Percentiles rank a stretch among this genome's conserved stretches.
phyloP scores from a whole-genome alignment of 208 protist species.

The Trypanosoma cruzi region DNA sequence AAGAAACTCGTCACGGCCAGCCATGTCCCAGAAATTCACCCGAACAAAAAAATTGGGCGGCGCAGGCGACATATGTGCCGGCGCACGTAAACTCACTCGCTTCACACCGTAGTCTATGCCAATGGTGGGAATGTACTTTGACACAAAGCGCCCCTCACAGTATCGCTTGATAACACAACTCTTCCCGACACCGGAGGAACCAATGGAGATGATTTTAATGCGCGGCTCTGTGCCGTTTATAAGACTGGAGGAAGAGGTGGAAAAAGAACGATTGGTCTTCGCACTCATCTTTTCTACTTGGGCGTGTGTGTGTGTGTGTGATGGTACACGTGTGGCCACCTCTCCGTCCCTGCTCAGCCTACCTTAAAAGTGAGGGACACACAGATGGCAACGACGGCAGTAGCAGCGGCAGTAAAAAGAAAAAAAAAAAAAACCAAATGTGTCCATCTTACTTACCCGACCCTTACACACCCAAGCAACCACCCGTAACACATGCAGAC shows the following conservation, averaged over 20 bases:
- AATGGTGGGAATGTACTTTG: constrained; percentile 97
- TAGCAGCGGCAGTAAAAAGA: too few species aligned
- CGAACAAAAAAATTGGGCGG: constrained; percentile 51
- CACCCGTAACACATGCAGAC: too few species aligned
- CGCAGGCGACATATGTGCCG: neutral
- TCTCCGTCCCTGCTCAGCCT: too few species aligned
- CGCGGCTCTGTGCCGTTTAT: constrained; percentile 43
- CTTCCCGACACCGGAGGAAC: constrained; percentile 92
- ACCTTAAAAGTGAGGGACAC: too few species aligned
- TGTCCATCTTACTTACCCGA: too few species aligned
- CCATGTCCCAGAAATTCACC: constrained; percentile 97
- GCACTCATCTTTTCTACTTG: constrained; percentile 16
- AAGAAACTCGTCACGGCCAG: constrained; percentile 88
- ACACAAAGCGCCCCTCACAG: constrained; percentile 96
- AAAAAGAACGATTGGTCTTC: constrained; percentile 1
- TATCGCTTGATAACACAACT: constrained; percentile 97
- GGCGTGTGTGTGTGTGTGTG: constrained; percentile 14
- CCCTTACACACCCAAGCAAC: too few species aligned
- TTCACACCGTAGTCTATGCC: constrained; percentile 98
- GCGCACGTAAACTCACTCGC: constrained; percentile 49
- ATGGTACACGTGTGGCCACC: too few species aligned
- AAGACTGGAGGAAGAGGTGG: constrained; percentile 20
- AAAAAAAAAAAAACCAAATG: too few species aligned
- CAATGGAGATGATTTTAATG: constrained; percentile 93
- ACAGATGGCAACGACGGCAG: too few species aligned